phyloP scores from a whole-genome alignment of 2,329 filamentous ascomycete genomes.

The Fusarium musae region DNA sequence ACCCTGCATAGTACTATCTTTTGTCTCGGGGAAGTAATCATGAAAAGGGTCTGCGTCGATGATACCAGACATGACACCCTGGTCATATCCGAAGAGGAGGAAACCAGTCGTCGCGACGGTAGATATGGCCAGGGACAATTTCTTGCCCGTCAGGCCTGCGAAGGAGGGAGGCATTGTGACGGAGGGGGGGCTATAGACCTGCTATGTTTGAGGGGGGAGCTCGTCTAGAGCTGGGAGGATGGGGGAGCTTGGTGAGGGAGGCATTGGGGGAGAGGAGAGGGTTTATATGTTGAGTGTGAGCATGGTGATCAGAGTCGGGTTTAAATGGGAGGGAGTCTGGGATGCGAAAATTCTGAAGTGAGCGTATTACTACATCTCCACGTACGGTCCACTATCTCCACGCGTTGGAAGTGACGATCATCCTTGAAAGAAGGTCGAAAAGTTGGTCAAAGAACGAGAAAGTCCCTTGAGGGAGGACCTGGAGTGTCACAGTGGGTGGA shows the following conservation, averaged over 20 bases:
- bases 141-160: slow-evolving; percentile 68
- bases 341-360: slow-evolving; percentile 19
- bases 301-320: too few species aligned
- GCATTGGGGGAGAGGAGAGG: not conserved
- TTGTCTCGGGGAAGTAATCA: slow-evolving; percentile 55
- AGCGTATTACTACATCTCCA: slow-evolving; percentile 4
- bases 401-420: slow-evolving; percentile 34
- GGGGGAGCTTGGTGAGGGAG: not conserved
- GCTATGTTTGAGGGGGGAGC: slow-evolving; percentile 19
- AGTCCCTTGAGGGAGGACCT: not conserved
- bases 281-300: slow-evolving; percentile 26
- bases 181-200: slow-evolving; percentile 25
- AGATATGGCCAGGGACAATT: slow-evolving; percentile 67
- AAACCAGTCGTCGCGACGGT: slow-evolving; percentile 73
- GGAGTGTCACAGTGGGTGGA: not conserved
- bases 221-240: slow-evolving; percentile 30
- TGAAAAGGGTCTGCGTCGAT: slow-evolving; percentile 63
- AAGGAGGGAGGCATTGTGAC: slow-evolving; percentile 62
- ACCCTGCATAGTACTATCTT: slow-evolving; percentile 60
- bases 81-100: slow-evolving; percentile 69
- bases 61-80: slow-evolving; percentile 65
- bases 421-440: slow-evolving; percentile 24
- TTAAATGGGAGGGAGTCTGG: not conserved
- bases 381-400: slow-evolving; percentile 25
- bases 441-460: slow-evolving; percentile 12